A percentile compares a stretch with the other conserved stretches of the same genome.
Conservation (phyloP, 148 eudicot genomes). For the Amaranthus palmeri region DNA sequence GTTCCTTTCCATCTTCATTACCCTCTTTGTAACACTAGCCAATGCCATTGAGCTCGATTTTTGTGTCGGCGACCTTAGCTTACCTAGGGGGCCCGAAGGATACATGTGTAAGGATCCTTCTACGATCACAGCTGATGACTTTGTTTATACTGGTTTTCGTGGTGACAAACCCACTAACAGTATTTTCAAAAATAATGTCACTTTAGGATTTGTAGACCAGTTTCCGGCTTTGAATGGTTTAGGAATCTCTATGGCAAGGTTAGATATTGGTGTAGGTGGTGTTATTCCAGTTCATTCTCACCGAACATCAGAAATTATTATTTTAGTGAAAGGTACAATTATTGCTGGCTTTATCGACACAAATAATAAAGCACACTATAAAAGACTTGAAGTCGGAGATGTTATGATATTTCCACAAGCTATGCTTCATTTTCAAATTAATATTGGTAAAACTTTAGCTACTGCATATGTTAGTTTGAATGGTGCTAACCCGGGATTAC, state of each 20-base stretch:
- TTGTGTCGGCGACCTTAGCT: slow-evolving; percentile 1
- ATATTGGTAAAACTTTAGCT: not conserved
- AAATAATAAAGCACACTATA: no score
- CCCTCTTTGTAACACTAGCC: not conserved
- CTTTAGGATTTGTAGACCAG: not conserved
- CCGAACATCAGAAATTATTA: not conserved
- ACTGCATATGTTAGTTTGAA: slow-evolving; percentile 13
- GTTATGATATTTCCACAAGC: slow-evolving; percentile 4
- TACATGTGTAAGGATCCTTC: not conserved
- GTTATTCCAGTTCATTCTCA: no score
- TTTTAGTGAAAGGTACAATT: not conserved
- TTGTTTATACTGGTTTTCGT: slow-evolving; percentile 8
- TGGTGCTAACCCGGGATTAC: slow-evolving; percentile 5
- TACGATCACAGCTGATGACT: not conserved
- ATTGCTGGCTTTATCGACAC: no score
- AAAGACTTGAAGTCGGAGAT: slow-evolving; percentile 2
- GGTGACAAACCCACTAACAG: not conserved
- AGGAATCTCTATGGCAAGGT: slow-evolving; percentile 10
- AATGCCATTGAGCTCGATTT: slow-evolving; percentile 1
- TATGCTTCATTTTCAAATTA: slow-evolving; percentile 3
- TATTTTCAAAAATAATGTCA: not conserved
- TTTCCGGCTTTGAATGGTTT: slow-evolving; percentile 10
- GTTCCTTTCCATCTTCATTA: not conserved
- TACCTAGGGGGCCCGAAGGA: not conserved
- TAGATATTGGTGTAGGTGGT: not conserved